These are phyloP conservation scores for Punica granatum DNA, from an alignment of 345 rosid species.

Conservation along the genomic window DNA sequence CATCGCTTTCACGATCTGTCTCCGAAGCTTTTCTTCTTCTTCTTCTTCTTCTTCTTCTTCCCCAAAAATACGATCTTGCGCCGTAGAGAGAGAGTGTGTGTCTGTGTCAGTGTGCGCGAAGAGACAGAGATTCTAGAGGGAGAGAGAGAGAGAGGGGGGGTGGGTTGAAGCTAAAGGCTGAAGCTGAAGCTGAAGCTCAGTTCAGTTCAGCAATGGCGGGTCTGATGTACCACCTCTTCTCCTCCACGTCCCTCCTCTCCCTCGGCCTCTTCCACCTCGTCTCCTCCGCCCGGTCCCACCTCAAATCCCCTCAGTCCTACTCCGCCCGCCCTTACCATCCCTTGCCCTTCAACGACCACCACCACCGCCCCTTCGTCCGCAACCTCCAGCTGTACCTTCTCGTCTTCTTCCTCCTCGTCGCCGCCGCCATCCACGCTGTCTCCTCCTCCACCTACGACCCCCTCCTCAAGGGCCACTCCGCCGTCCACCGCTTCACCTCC, in stretches of 20 bases:
- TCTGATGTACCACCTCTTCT: conserved; percentile 49
- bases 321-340: conserved; percentile 75
- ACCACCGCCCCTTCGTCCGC: conserved; percentile 33
- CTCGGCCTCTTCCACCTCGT: conserved; percentile 71
- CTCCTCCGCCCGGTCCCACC: conserved; percentile 49
- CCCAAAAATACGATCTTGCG: not conserved
- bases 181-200: not conserved
- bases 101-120: not conserved
- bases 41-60: not conserved
- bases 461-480: conserved; percentile 69
- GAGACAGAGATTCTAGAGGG: not conserved
- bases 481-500: conserved; percentile 76
- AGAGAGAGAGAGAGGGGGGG: not conserved
- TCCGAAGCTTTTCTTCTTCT: not conserved
- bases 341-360: conserved; percentile 24
- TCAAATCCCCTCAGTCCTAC: conserved; percentile 69
- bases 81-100: not conserved
- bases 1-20: conserved; percentile 3
- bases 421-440: conserved; percentile 60
- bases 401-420: conserved; percentile 49
- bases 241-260: conserved; percentile 50
- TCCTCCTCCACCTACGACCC: conserved; percentile 71
- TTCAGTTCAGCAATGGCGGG: conserved; percentile 35
- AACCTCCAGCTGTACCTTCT: conserved; percentile 53
- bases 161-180: too few relatives aligned